Evolutionary conservation across 1,284 basidiomycete species (phyloP).

Genomic region (Puccinia hordei): DNA sequence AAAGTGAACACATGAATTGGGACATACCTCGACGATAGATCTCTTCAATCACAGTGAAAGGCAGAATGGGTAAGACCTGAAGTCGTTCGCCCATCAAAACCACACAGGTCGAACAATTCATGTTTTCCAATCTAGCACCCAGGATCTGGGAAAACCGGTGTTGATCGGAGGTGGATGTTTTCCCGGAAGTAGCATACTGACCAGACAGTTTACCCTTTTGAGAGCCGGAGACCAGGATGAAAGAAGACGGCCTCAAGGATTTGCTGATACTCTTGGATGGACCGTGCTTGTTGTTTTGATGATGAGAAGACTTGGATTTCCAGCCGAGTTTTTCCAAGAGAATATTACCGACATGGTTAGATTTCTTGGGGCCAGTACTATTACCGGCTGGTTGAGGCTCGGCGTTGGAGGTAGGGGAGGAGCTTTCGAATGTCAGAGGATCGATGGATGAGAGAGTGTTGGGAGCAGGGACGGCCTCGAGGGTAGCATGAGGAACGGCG

Average conservation of each 20-base stretch:
- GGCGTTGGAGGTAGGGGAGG: background rate
- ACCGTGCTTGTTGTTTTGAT: background rate
- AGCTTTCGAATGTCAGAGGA: background rate
- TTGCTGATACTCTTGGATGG: background rate
- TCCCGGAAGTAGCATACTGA: background rate
- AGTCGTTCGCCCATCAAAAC: conserved; percentile 23
- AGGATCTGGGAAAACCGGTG: conserved; percentile 23
- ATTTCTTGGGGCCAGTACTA: background rate
- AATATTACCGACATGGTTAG: conserved; percentile 11
- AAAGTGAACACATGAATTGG: too few species aligned
- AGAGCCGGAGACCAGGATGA: background rate
- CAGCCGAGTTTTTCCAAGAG: conserved; percentile 23
- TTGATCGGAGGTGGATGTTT: background rate
- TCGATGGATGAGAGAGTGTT: background rate
- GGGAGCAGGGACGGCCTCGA: background rate
- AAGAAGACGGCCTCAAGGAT: conserved; percentile 13
- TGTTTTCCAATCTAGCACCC: conserved; percentile 20
- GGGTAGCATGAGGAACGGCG: conserved; percentile 2
- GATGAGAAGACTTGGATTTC: background rate
- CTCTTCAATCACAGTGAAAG: conserved; percentile 41
- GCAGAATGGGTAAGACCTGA: conserved; percentile 34
- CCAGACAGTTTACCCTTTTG: background rate
- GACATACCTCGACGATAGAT: conserved; percentile 36
- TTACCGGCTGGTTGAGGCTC: background rate
- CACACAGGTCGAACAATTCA: conserved; percentile 23